Evolutionary conservation across 2,329 filamentous ascomycete species (phyloP).

Genomic region (Endoconidiophora polonica): DNA sequence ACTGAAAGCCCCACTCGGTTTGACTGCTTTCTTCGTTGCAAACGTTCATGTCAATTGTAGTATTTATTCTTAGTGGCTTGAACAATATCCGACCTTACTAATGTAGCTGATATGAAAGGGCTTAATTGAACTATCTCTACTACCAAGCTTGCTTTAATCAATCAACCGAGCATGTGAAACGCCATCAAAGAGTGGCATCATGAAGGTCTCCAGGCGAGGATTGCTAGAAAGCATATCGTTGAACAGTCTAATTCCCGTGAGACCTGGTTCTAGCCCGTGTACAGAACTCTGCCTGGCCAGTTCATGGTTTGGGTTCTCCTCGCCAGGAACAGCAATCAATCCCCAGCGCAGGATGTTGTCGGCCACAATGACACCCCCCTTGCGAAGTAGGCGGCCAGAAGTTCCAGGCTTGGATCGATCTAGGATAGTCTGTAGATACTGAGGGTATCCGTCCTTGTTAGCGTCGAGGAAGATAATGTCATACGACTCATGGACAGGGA

Average conservation of each 20-base stretch:
- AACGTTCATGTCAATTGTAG: too few species aligned
- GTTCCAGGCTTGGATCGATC: slow-evolving; percentile 24
- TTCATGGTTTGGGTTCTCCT: slow-evolving; percentile 20
- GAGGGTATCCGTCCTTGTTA: slow-evolving; percentile 34
- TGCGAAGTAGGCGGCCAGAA: slow-evolving; percentile 26
- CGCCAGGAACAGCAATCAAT: slow-evolving; percentile 27
- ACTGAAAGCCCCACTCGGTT: too few species aligned
- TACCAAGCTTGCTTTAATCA: slow-evolving; percentile 17
- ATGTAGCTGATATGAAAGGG: too few species aligned
- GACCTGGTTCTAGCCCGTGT: slow-evolving; percentile 8
- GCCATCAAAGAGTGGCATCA: slow-evolving; percentile 29
- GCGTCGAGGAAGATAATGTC: slow-evolving; percentile 39
- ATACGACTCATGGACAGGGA: slow-evolving; percentile 26
- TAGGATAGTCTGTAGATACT: slow-evolving; percentile 30
- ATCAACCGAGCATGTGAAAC: slow-evolving; percentile 23
- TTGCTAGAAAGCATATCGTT: slow-evolving; percentile 16
- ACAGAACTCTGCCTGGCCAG: slow-evolving; percentile 13
- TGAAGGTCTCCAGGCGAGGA: slow-evolving; percentile 23
- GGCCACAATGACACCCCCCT: slow-evolving; percentile 34
- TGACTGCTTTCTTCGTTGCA: too few species aligned
- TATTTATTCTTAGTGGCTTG: too few species aligned
- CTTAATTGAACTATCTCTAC: too few species aligned
- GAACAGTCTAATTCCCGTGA: slow-evolving; percentile 14
- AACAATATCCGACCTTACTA: too few species aligned
- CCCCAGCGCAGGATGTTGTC: slow-evolving; percentile 36